Conservation (phyloP, 202 grass and related monocot species). For the Schoenoplectus tabernaemontani region DNA sequence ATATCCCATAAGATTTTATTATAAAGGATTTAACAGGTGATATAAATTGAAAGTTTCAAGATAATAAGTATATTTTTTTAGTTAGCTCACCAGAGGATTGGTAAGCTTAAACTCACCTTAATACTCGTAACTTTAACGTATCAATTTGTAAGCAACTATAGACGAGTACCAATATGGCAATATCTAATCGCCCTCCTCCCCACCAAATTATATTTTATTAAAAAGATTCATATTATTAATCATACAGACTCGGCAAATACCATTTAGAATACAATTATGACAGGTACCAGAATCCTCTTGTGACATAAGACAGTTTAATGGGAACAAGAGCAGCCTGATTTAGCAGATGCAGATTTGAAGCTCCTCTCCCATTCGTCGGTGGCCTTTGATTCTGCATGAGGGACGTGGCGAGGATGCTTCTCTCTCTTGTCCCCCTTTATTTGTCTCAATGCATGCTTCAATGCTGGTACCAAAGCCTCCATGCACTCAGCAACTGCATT, state of each 20-base stretch:
- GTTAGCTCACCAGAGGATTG: too few relatives aligned
- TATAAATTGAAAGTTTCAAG: too few relatives aligned
- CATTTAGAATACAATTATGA: neutral
- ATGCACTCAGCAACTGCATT: slow-evolving; percentile 85
- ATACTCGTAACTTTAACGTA: too few relatives aligned
- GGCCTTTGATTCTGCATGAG: slow-evolving; percentile 36
- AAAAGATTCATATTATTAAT: neutral
- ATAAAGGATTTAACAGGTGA: too few relatives aligned
- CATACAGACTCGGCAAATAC: neutral
- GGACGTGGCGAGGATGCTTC: slow-evolving; percentile 72
- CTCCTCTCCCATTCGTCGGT: slow-evolving; percentile 73
- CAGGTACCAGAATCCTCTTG: neutral
- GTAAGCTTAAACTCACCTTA: too few relatives aligned
- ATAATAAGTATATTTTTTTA: too few relatives aligned
- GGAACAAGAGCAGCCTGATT: slow-evolving; percentile 42
- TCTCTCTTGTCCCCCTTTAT: slow-evolving; percentile 85
- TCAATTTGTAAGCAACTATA: neutral
- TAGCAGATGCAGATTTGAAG: slow-evolving; percentile 35
- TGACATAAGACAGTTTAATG: neutral
- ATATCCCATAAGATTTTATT: too few relatives aligned
- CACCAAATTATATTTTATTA: neutral
- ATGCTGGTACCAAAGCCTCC: slow-evolving; percentile 57
- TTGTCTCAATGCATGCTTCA: slow-evolving; percentile 78
- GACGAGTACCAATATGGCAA: neutral
- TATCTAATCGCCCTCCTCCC: neutral